phyloP scores from a whole-genome alignment of 2,329 filamentous ascomycete genomes.

The Westerdykella ornata region DNA sequence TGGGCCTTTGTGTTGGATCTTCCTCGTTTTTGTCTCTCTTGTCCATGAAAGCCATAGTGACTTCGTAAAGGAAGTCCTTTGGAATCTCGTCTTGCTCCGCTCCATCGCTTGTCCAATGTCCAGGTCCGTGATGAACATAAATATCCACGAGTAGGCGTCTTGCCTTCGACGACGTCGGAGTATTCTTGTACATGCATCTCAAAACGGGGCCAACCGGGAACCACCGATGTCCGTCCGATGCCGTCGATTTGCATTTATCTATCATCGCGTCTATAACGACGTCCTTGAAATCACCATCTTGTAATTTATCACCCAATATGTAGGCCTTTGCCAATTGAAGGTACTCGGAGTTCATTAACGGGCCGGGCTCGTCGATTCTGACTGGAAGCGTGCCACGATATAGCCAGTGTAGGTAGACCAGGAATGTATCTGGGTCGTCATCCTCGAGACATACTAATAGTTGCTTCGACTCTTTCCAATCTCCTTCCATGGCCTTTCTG shows the following conservation, averaged over 20 bases:
- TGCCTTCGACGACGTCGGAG: background rate
- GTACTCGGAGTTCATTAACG: background rate
- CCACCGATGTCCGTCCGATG: background rate
- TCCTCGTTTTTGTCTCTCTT: background rate
- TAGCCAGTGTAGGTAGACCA: conserved; percentile 4
- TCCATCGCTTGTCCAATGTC: background rate
- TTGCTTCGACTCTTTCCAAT: background rate
- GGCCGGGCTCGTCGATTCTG: no score
- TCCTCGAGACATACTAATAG: conserved; percentile 1
- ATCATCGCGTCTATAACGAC: conserved; percentile 7
- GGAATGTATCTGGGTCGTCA: conserved; percentile 3
- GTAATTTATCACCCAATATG: conserved; percentile 10
- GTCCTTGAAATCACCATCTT: conserved; percentile 9
- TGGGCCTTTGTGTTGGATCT: background rate
- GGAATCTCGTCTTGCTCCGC: background rate
- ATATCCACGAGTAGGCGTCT: background rate
- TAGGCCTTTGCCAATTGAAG: conserved; percentile 4
- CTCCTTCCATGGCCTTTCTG: background rate
- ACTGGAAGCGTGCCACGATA: background rate
- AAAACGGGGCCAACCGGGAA: background rate
- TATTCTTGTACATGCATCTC: background rate
- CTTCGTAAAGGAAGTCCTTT: background rate
- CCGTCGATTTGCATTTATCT: background rate
- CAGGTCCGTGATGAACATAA: background rate
- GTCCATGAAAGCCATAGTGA: background rate